Evolutionary conservation across 2,329 filamentous ascomycete genomes (phyloP).

Genomic region (Fonsecaea multimorphosa): DNA sequence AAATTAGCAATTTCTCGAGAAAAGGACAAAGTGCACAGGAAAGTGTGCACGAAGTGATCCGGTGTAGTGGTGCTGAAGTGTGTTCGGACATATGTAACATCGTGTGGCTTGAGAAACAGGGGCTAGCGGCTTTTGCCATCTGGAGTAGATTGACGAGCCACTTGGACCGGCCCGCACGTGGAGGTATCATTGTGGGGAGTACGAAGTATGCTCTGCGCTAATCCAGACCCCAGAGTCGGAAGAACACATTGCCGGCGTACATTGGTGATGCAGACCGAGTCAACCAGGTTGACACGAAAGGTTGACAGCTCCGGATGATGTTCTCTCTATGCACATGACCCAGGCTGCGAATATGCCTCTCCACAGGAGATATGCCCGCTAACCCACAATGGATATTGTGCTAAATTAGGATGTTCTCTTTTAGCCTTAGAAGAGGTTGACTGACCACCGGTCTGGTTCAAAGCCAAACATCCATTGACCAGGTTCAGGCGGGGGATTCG

Average conservation of each 20-base stretch:
- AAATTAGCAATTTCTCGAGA: constrained; percentile 2
- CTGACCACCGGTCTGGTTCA: neutral
- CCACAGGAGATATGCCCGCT: neutral
- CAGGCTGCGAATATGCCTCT: neutral
- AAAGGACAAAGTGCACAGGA: neutral
- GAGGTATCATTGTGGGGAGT: neutral
- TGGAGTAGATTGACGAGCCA: neutral
- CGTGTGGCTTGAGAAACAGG: constrained; percentile 3
- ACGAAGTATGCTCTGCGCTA: neutral
- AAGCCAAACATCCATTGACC: neutral
- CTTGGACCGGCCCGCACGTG: neutral
- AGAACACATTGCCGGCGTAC: neutral
- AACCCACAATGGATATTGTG: neutral
- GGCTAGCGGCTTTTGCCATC: neutral
- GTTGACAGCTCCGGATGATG: neutral
- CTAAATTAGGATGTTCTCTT: neutral
- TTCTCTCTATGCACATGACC: neutral
- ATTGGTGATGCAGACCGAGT: neutral
- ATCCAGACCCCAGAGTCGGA: neutral
- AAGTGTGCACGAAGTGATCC: neutral
- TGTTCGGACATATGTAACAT: constrained; percentile 5
- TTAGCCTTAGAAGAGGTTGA: neutral
- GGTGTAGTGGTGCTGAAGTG: neutral
- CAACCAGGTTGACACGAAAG: neutral
- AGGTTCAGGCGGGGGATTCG: neutral